phyloP scores from a whole-genome alignment of 2,329 filamentous ascomycete genomes.

The Uncinocarpus reesii region DNA sequence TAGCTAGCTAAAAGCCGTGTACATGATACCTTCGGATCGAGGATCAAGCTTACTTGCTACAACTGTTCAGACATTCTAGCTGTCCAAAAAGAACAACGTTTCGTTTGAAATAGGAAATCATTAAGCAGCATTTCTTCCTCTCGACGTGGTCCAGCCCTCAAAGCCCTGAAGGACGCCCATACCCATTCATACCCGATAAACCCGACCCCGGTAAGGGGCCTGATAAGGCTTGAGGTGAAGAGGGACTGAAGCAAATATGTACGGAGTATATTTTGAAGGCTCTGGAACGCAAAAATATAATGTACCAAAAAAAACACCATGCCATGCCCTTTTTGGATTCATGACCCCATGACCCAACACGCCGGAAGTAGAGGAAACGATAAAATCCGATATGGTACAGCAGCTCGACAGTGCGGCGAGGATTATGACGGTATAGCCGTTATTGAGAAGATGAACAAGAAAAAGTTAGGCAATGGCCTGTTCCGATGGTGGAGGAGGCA shows the following conservation, averaged over 20 bases:
- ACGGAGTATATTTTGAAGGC: not conserved
- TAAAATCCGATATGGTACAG: constrained; percentile 8
- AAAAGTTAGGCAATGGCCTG: constrained; percentile 4
- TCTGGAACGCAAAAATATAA: not conserved
- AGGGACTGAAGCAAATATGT: not conserved
- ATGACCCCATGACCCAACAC: constrained; percentile 10
- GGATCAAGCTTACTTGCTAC: no score
- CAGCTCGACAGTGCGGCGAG: not conserved
- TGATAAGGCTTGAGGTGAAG: no score
- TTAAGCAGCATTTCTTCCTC: no score
- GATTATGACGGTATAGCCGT: not conserved
- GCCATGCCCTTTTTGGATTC: constrained; percentile 13
- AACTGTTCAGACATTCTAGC: no score
- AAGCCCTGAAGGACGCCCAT: no score
- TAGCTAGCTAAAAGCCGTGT: no score
- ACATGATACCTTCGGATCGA: no score
- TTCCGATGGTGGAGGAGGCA: constrained; percentile 8
- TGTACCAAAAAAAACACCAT: constrained; percentile 7
- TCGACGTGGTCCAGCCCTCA: no score
- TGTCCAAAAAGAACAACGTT: no score
- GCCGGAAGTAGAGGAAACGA: constrained; percentile 3
- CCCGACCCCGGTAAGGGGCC: no score
- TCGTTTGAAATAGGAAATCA: no score
- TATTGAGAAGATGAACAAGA: not conserved
- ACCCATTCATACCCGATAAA: no score